Evolutionary conservation across 2,329 filamentous ascomycete genomes (phyloP), one percentile per base, ranked within the genome.

Genomic region (Ramularia collo-cygni): DNA sequence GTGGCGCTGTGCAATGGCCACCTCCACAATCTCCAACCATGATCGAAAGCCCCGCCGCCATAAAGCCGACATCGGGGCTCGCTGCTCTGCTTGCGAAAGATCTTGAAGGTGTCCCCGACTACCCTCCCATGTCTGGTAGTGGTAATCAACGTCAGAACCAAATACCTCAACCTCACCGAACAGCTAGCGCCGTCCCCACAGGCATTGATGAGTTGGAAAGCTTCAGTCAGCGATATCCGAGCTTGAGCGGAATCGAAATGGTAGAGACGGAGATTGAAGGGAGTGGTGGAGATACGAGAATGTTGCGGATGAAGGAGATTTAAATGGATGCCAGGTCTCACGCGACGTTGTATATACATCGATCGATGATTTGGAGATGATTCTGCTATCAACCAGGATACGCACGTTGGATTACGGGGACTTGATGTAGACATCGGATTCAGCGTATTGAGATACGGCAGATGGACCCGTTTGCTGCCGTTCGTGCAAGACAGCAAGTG

Each of bases 181-280:
- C 37, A 13, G 19, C 8, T 14, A 38, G 16, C 17, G 13, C 32
- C 35, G 4, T 40, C 24, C 13, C 37, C 21, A 1, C 38, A 32
- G 12, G 41, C 31, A 10, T 33, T 33, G 43, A 50, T 12, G 46
- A 51, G 26, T 15, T 50, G n/a, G 50, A 50, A 12, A 48, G 45
- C 26, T 95, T 96, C 60, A 82, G 81, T 44, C 88, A 88, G 64
- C 72, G 87, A 43, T 95, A 88, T 63, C 90, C 90, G 1, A 93
- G 84, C 58, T 68, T 96, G 42, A 83, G 81, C 39, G 77, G 86
- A 8, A 76, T 96, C 52, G 89, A 95, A 67, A 85, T 90, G 79
- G 83, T 87, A 10, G 85, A 92, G 65, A 57, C 49, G 19, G 55
- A 58, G 30, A 53, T 58, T 40, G 42, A 45, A 17, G 36, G 42